phyloP scores from a whole-genome alignment of 2,329 filamentous ascomycete genomes.

The Epichloe typhina region DNA sequence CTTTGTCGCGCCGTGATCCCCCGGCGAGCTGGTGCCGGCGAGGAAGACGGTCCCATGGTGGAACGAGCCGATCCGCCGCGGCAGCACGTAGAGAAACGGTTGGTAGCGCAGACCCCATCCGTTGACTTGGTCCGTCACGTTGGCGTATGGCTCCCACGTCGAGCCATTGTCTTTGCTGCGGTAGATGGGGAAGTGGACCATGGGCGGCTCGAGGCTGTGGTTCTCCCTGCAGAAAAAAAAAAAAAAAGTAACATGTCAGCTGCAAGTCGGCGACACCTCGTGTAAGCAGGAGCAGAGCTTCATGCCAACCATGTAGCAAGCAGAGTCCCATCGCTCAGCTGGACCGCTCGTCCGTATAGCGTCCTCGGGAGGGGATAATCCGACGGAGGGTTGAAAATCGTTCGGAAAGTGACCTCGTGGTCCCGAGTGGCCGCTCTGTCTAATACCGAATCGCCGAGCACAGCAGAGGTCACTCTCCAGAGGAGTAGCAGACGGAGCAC shows the following conservation, averaged over 20 bases:
- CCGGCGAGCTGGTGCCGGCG: background rate
- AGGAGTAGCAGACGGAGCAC: background rate
- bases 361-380: background rate
- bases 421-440: background rate
- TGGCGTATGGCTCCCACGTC: background rate
- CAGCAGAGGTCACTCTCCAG: background rate
- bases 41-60: background rate
- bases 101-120: slow-evolving; percentile 1
- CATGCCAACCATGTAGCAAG: background rate
- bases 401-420: background rate
- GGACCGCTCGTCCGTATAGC: background rate
- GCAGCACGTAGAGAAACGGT: background rate
- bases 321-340: background rate
- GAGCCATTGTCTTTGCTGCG: background rate
- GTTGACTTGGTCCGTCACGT: background rate
- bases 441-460: background rate
- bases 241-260: background rate
- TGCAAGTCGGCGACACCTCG: no score
- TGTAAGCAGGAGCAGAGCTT: background rate
- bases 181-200: background rate
- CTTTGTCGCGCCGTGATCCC: background rate
- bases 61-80: background rate
- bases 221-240: background rate
- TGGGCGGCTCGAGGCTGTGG: background rate
- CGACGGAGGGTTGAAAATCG: background rate